Base-by-base conservation (phyloP, 192 early-diverging fungal genomes). In the Gigaspora rosea region DNA sequence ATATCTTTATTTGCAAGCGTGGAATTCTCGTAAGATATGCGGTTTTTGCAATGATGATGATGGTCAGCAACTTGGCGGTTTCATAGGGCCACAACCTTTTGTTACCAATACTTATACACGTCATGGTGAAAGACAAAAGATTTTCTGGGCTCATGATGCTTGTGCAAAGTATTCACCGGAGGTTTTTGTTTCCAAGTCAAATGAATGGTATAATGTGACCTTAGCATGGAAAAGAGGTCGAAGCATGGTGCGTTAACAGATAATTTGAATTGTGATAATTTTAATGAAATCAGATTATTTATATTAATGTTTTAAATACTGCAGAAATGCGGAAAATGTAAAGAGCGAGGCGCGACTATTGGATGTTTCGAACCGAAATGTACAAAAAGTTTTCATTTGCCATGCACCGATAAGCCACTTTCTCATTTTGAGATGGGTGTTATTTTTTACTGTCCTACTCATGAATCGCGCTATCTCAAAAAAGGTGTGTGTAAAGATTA, bases 301-400 rank as follows among this genome's bases (percentile, higher is more conserved):
- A 66, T 4, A 54, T 59, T 68, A 76, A 74, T 77, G 1, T 62
- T 18, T 57, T 69, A 12, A 78, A 56, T 18, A 56, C 4, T 18
- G 18, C 12, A 91, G 88, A 88, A 87, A 83, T 96, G 95, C 70
- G 82, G 84, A 7, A 80, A 58, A 2, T 97, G 95, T 80, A 90
- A 89, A 66, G 90, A 91, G 76, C 89, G 90, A 12, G 95, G 95
- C 0, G 95, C 95, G 1, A 94, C 95, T 0, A 85, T 94, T 41
- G 94, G 95, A 11, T 97, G 96, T 78, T 96, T 96, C 79, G 90
- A 96, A 72, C 86, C 87, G 8, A 90, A 92, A 65, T 97, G 96
- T 78, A 82, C 86, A n/a, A 84, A 87, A 69, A 93, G 91, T 32
- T 97, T 93, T 75, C 96, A 97, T 77, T 81, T 96, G 6, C 81